Evolutionary conservation across 345 rosid species (phyloP).

Genomic region (Brassica juncea): DNA sequence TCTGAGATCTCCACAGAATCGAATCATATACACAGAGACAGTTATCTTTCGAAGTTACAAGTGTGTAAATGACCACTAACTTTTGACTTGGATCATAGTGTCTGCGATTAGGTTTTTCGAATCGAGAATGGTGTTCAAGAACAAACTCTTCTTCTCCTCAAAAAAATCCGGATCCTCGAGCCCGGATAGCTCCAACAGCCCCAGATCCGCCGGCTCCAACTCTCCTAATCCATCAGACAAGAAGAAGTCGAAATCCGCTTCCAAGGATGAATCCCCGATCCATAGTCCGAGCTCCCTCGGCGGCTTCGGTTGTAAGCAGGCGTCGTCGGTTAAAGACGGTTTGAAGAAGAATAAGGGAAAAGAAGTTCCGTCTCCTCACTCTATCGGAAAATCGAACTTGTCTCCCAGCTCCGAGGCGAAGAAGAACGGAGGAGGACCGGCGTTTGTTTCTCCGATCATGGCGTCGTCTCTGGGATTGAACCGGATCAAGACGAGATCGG

Average conservation of each 20-base stretch:
- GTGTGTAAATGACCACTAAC: slow-evolving; percentile 8
- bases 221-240: slow-evolving; percentile 90
- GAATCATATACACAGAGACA: background rate
- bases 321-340: slow-evolving; percentile 63
- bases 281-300: slow-evolving; percentile 22
- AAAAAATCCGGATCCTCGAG: slow-evolving; percentile 87
- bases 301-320: slow-evolving; percentile 46
- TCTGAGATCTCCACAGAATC: slow-evolving; percentile 33
- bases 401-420: slow-evolving; percentile 44
- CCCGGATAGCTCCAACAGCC: slow-evolving; percentile 87
- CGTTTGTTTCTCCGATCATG: slow-evolving; percentile 75
- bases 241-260: slow-evolving; percentile 71
- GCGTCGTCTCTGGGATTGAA: slow-evolving; percentile 95
- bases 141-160: slow-evolving; percentile 88
- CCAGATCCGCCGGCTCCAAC: slow-evolving; percentile 81
- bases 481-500: slow-evolving; percentile 93
- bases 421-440: slow-evolving; percentile 47
- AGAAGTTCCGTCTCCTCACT: slow-evolving; percentile 32
- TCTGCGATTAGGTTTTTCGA: slow-evolving; percentile 21
- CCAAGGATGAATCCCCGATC: slow-evolving; percentile 52
- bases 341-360: slow-evolving; percentile 65
- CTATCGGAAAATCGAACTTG: slow-evolving; percentile 41
- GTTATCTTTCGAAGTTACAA: slow-evolving; percentile 30
- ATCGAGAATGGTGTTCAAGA: slow-evolving; percentile 83
- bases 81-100: slow-evolving; percentile 13